phyloP scores from a whole-genome alignment of 176 grass and related monocot species.

The Musa schizocarpa region DNA sequence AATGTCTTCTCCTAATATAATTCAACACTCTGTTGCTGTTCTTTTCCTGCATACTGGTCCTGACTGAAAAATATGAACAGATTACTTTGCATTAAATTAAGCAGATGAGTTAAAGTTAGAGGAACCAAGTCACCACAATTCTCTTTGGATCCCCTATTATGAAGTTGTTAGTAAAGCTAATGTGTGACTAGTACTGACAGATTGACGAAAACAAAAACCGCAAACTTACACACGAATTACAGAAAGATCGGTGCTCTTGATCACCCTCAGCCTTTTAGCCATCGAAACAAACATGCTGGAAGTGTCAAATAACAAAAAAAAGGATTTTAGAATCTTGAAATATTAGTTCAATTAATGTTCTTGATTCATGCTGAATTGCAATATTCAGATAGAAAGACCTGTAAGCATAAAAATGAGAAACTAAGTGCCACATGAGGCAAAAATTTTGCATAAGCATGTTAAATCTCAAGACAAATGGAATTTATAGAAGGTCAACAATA shows the following conservation, averaged over 20 bases:
- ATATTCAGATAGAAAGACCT: too few relatives aligned
- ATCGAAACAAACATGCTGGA: constrained; percentile 61
- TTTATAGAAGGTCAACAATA: too few relatives aligned
- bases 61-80: constrained; percentile 26
- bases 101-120: background rate
- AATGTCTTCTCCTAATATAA: background rate
- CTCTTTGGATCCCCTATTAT: background rate
- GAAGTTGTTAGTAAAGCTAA: background rate
- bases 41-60: constrained; percentile 33
- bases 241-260: constrained; percentile 52
- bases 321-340: background rate
- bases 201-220: background rate
- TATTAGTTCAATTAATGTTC: background rate
- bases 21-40: constrained; percentile 29
- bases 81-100: background rate
- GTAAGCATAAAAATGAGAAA: too few relatives aligned
- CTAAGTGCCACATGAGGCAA: too few relatives aligned
- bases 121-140: background rate
- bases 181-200: background rate
- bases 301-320: constrained; percentile 1
- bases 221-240: constrained; percentile 29
- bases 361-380: background rate
- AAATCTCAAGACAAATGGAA: too few relatives aligned
- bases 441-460: too few relatives aligned
- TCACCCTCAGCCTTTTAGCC: constrained; percentile 55